A percentile compares a stretch with the other conserved stretches of the same genome.
Evolutionary conservation across 148 eudicot species (phyloP).

Genomic region (Suaeda aralocaspica): DNA sequence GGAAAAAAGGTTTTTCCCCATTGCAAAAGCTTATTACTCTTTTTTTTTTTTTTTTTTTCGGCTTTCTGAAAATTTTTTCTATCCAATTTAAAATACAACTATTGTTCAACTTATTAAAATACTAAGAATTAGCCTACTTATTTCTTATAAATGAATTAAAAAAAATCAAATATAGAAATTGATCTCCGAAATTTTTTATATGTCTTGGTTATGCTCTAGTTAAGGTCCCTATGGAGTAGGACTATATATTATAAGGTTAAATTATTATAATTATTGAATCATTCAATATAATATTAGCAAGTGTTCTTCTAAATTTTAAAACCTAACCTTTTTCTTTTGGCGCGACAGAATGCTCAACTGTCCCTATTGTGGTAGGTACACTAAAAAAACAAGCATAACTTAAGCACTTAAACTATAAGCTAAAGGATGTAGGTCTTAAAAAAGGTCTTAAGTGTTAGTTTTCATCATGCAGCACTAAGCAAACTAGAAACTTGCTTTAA

Average conservation of each 20-base stretch:
- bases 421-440: neutral
- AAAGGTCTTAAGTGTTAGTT: slow-evolving; percentile 10
- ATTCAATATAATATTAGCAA: neutral
- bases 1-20: too few relatives aligned
- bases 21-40: too few relatives aligned
- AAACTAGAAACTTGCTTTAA: neutral
- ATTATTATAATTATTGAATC: neutral
- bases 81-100: too few relatives aligned
- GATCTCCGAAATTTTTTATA: neutral
- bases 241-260: neutral
- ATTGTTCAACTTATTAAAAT: too few relatives aligned
- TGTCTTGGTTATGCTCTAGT: too few relatives aligned
- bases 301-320: neutral
- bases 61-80: too few relatives aligned
- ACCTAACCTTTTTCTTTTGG: neutral
- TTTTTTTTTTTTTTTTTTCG: too few relatives aligned
- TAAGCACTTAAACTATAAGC: neutral
- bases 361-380: slow-evolving; percentile 15
- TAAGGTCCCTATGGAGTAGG: too few relatives aligned
- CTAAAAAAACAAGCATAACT: neutral
- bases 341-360: slow-evolving; percentile 6
- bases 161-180: neutral
- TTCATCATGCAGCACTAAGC: slow-evolving; percentile 9
- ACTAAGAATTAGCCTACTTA: too few relatives aligned
- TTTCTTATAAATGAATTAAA: neutral